Percentiles rank a stretch among this genome's conserved stretches.
phyloP scores from a whole-genome alignment of 1,284 basidiomycete species.

The Tylopilus sp. region DNA sequence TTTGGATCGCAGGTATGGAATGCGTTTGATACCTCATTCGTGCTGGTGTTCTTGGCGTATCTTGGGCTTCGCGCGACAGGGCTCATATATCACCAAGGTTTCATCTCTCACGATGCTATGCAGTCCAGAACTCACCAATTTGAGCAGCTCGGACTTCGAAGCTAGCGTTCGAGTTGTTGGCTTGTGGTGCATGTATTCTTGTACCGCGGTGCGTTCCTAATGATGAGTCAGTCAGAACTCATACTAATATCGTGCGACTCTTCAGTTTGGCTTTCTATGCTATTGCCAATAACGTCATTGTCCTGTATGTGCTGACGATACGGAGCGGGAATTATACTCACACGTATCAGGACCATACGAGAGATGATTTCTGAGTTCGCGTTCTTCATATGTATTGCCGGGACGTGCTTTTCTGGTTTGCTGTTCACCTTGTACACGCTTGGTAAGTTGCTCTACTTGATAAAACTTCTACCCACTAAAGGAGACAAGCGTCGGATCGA shows the following conservation, averaged over 20 bases:
- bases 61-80: constrained; percentile 64
- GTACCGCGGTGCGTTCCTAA: constrained; percentile 61
- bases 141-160: constrained; percentile 52
- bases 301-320: constrained; percentile 51
- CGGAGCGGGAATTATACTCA: constrained; percentile 6
- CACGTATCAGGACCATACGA: constrained; percentile 54
- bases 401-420: constrained; percentile 83
- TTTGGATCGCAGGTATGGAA: constrained; percentile 69
- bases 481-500: constrained; percentile 39
- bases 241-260: constrained; percentile 1
- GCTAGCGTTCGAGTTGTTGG: constrained; percentile 77
- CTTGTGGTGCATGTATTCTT: constrained; percentile 83
- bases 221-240: background rate
- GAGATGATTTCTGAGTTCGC: constrained; percentile 78
- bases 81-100: constrained; percentile 54
- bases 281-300: constrained; percentile 78
- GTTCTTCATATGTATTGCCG: constrained; percentile 80
- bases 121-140: constrained; percentile 9
- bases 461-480: constrained; percentile 15
- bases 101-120: constrained; percentile 5
- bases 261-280: constrained; percentile 78
- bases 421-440: constrained; percentile 82
- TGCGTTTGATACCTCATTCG: constrained; percentile 78
- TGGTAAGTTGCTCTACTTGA: constrained; percentile 37
- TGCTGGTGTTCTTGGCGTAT: constrained; percentile 71